Base-by-base conservation (phyloP, 1,284 basidiomycete species). In the Schizophyllum amplum region DNA sequence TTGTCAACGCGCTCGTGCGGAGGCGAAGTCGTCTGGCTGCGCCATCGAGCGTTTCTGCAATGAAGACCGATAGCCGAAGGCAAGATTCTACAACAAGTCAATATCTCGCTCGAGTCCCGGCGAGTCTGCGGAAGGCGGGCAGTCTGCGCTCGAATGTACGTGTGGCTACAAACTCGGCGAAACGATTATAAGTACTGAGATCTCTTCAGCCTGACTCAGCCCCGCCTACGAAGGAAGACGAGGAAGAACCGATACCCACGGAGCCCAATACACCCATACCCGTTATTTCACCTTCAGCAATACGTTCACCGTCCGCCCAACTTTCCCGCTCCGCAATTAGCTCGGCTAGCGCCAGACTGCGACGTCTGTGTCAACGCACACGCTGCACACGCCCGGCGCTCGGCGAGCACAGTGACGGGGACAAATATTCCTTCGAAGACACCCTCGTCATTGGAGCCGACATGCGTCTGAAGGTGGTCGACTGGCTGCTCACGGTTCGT, bases 91-190 rank as follows among this genome's bases (percentile, higher is more conserved):
- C 33, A 2, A 17, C 33, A 17, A 24, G 21, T 9, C 24, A 53
- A 13, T 15, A 3, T 27, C 33, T 60, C 17, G 47, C 55, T 7
- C 49, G 50, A 22, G 52, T 57, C 1, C 60, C 60, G n/a, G 61
- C 61, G 6, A 62, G 61, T 50, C 9, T 60, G 17, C 61, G 61
- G 27, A 62, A 62, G 25, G 59, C 61, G 2, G 46, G 56, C 15
- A 60, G 58, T 4, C 23, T 62, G 48, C 58, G 54, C 0, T 60
- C 59, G 13, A 46, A 54, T 25, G 50, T 52, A 24, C 1, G 25
- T 25, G 11, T 2, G 25, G 2, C 7, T 3, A 9, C 3, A 9
- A 2, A 9, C 11, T n/a, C 51, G 22, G n/a, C n/a, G n/a, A n/a
- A n/a, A n/a, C n/a, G n/a, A n/a, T n/a, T n/a, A n/a, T n/a, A n/a